Evolutionary conservation across 805 yeast genomes (phyloP), one percentile per base, ranked within the genome.

Genomic region (Kodamaea sagamina): DNA sequence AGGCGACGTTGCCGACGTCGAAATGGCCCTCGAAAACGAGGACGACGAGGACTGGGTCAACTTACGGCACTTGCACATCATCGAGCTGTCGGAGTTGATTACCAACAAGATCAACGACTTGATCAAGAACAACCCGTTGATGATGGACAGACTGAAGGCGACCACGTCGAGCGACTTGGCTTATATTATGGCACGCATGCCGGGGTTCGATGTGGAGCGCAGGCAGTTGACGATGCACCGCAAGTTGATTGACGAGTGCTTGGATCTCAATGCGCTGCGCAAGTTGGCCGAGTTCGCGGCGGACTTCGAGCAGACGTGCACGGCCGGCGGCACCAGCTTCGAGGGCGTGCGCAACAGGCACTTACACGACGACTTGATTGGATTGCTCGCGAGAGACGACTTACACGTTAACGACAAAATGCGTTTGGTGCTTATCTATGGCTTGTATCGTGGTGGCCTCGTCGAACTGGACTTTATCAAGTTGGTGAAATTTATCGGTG

Each of bases 261-360:
- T 86, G 62, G 74, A 72, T 19, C 63, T 74, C 11, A 81, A 84
- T 58, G 77, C 81, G 39, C 72, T 70, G 21, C 71, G 81, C 47
- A 74, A 77, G 48, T 65, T 89, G 50, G 81, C 84, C 6, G 88
- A 80, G 47, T 68, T 68, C 51, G 71, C 86, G 13, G 88, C 96
- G 1, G 93, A 87, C 49, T 74, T 89, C 46, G 98, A 93, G 63
- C 97, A 90, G 64, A 78, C 82, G 13, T 74, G 89, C 49, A 79
- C 85, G 4, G 86, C 89, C 3, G 79, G 79, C 32, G 95, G 95
- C 16, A 61, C 76, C 2, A 82, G 81, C 43, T 71, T 81, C 36
- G 86, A 87, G 49, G 89, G 92, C 2, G 75, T 74, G 19, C 77
- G 77, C 51, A 74, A 75, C 35, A 78, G 78, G 51, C 72, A 75